phyloP scores from a whole-genome alignment of 768 basidiomycete genomes.

The Flagelloscypha sp. region DNA sequence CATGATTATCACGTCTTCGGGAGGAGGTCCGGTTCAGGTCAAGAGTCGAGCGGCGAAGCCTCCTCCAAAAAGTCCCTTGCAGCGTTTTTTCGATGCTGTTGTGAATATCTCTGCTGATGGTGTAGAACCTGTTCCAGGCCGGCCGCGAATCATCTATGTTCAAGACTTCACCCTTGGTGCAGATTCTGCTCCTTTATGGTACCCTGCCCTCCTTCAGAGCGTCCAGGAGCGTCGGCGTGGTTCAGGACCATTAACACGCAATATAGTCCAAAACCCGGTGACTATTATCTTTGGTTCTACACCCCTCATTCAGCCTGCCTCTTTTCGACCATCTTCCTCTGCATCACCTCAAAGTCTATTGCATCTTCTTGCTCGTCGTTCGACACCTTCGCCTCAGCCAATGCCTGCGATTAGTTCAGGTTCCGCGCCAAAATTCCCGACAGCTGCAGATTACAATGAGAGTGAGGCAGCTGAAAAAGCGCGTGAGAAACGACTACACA shows the following conservation, averaged over 20 bases:
- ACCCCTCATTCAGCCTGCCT: constrained; percentile 55
- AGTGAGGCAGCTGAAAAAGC: constrained; percentile 56
- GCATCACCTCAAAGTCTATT: constrained; percentile 29
- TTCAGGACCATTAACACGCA: too few relatives aligned
- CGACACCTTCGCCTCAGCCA: constrained; percentile 22
- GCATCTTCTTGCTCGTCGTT: constrained; percentile 38
- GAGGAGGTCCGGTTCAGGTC: too few relatives aligned
- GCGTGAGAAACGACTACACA: constrained; percentile 63
- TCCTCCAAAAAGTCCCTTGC: constrained; percentile 33
- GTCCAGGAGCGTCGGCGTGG: constrained; percentile 72
- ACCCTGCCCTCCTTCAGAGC: constrained; percentile 66
- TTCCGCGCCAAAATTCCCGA: constrained; percentile 25
- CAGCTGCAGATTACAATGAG: constrained; percentile 54
- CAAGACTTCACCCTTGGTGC: constrained; percentile 77
- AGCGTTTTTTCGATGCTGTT: constrained; percentile 65
- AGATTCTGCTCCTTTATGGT: constrained; percentile 68
- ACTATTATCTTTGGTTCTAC: constrained; percentile 85
- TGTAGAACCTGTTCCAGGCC: constrained; percentile 18
- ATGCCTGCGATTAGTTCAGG: too few relatives aligned
- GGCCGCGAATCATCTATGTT: constrained; percentile 75
- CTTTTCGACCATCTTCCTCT: constrained; percentile 14
- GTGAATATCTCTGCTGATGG: constrained; percentile 45
- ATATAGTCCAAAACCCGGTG: constrained; percentile 61
- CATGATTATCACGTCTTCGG: constrained; percentile 33
- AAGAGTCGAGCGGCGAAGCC: constrained; percentile 28